A percentile compares a stretch with the other conserved stretches of the same genome.
phyloP scores from a whole-genome alignment of 1,284 basidiomycete genomes.

The Microbotryum lychnidis-dioicae region DNA sequence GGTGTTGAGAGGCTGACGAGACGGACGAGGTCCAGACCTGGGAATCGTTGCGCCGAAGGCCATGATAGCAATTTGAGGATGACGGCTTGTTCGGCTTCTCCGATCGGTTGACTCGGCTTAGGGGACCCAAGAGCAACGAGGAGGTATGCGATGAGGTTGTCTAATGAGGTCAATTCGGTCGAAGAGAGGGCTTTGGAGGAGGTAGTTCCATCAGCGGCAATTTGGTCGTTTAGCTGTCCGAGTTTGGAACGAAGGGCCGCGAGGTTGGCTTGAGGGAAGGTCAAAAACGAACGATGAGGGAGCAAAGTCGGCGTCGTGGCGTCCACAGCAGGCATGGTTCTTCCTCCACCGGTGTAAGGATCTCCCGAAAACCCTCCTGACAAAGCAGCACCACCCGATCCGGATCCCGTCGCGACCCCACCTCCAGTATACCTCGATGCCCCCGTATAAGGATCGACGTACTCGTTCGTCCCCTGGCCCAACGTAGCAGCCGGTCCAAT shows the following conservation, averaged over 20 bases:
- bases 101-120: not conserved
- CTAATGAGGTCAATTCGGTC: constrained; percentile 56
- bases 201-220: constrained; percentile 52
- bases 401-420: constrained; percentile 1
- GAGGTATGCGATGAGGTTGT: constrained; percentile 53
- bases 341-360: constrained; percentile 42
- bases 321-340: constrained; percentile 10
- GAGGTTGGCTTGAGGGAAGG: constrained; percentile 85
- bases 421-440: constrained; percentile 50
- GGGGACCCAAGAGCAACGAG: constrained; percentile 3
- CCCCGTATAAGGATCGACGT: constrained; percentile 88
- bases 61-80: constrained; percentile 66
- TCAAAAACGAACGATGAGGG: constrained; percentile 46
- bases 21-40: constrained; percentile 81
- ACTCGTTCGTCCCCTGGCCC: constrained; percentile 47
- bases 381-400: not conserved
- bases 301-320: constrained; percentile 5
- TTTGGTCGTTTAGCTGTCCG: constrained; percentile 64
- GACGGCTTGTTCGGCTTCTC: constrained; percentile 14
- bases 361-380: constrained; percentile 25
- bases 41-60: constrained; percentile 73
- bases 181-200: constrained; percentile 59
- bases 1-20: constrained; percentile 62
- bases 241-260: constrained; percentile 75
- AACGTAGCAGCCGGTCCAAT: constrained; percentile 62